phyloP scores from a whole-genome alignment of 257 asterid species.

The Echites panduratus region DNA sequence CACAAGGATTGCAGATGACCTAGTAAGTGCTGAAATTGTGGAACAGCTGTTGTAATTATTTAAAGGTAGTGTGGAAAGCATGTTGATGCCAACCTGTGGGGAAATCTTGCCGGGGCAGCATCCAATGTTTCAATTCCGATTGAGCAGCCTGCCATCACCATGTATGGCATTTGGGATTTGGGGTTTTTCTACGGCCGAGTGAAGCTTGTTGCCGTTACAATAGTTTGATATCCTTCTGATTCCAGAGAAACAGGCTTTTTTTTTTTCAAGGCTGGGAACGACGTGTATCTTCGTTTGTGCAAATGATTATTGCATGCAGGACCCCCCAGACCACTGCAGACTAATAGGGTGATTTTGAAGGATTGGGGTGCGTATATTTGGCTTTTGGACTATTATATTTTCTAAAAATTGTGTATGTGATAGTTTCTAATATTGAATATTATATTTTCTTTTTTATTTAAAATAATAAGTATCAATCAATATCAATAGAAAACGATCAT shows the following conservation, averaged over 20 bases:
- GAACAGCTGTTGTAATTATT: slow-evolving; percentile 18
- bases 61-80: slow-evolving; percentile 58
- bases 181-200: slow-evolving; percentile 93
- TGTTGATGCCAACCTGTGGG: slow-evolving; percentile 17
- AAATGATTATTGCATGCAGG: background rate
- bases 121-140: slow-evolving; percentile 19
- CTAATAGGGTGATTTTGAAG: slow-evolving; percentile 10
- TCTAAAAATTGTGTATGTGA: too few species aligned
- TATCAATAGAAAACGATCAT: too few species aligned
- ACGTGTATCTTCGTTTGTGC: slow-evolving; percentile 12
- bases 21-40: slow-evolving; percentile 35
- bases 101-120: slow-evolving; percentile 25
- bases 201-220: slow-evolving; percentile 47
- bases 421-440: too few species aligned
- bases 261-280: slow-evolving; percentile 10
- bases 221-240: slow-evolving; percentile 22
- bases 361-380: background rate
- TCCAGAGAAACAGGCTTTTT: slow-evolving; percentile 5
- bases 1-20: background rate
- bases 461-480: too few species aligned
- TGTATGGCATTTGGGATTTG: slow-evolving; percentile 90
- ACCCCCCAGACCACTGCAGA: background rate
- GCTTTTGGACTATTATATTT: too few species aligned
- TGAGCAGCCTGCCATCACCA: slow-evolving; percentile 59
- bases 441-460: too few species aligned